These are phyloP conservation scores for Delphinella strobiligena DNA, from an alignment of 2,329 filamentous ascomycete species.

Conservation along the genomic window DNA sequence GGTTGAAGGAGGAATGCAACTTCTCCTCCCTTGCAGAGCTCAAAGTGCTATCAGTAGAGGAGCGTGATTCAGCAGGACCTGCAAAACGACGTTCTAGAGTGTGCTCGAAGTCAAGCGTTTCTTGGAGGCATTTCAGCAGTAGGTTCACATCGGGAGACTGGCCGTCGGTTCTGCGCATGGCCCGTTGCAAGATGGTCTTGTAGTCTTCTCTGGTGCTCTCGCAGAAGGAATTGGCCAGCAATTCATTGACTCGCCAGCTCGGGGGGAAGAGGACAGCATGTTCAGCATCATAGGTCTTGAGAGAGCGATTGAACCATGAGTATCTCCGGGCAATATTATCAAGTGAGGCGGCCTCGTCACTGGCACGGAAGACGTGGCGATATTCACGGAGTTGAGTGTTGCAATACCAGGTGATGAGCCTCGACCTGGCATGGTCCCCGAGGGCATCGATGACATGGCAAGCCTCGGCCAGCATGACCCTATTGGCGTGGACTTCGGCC, in stretches of 20 bases:
- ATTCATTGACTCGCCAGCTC: constrained; percentile 82
- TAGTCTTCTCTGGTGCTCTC: constrained; percentile 94
- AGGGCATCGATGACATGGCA: constrained; percentile 92
- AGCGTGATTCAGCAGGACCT: constrained; percentile 47
- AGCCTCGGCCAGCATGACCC: constrained; percentile 65
- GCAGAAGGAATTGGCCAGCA: constrained; percentile 82
- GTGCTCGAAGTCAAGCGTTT: constrained; percentile 95
- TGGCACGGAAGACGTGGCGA: constrained; percentile 86
- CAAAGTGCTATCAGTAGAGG: constrained; percentile 74
- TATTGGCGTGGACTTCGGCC: constrained; percentile 61
- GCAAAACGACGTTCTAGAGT: constrained; percentile 74
- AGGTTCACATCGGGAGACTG: constrained; percentile 81
- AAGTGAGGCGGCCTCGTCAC: constrained; percentile 88
- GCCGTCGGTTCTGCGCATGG: constrained; percentile 66
- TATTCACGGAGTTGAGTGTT: constrained; percentile 96
- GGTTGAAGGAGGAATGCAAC: constrained; percentile 66
- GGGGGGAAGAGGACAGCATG: constrained; percentile 78
- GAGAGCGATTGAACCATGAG: constrained; percentile 90
- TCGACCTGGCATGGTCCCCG: constrained; percentile 69
- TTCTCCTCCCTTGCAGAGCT: constrained; percentile 61
- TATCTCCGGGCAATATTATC: constrained; percentile 95
- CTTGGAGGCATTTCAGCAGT: constrained; percentile 76
- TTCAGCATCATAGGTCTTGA: constrained; percentile 92
- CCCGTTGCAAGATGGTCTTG: constrained; percentile 79
- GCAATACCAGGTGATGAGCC: constrained; percentile 91